phyloP scores from a whole-genome alignment of 805 yeast genomes.

The Zygotorulaspora florentina region DNA sequence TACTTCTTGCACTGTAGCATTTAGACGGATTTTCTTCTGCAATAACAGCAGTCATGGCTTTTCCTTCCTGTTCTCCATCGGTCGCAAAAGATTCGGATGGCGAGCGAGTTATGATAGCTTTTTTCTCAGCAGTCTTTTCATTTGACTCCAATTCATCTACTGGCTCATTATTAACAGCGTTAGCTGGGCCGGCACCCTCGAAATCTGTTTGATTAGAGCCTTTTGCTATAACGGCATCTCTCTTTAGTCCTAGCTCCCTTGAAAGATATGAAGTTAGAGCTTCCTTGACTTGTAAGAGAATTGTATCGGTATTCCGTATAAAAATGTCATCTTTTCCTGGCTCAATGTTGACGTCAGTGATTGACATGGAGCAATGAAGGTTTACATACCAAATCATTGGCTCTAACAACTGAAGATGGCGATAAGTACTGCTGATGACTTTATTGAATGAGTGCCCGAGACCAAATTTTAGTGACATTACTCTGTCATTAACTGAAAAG shows the following conservation, averaged over 20 bases:
- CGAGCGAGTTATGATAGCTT: no score
- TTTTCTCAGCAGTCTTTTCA: neutral
- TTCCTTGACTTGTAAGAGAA: slow-evolving; percentile 19
- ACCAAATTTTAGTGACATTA: slow-evolving; percentile 27
- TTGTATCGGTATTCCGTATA: slow-evolving; percentile 21
- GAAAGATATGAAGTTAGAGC: slow-evolving; percentile 5
- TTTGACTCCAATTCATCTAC: neutral
- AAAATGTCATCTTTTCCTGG: slow-evolving; percentile 43
- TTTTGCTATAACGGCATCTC: neutral
- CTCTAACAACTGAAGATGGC: slow-evolving; percentile 18
- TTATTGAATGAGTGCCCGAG: slow-evolving; percentile 34
- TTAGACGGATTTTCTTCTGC: no score
- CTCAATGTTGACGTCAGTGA: slow-evolving; percentile 41
- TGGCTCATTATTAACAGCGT: no score
- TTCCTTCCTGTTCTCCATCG: no score
- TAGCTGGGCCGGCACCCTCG: neutral
- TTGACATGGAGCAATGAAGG: slow-evolving; percentile 20
- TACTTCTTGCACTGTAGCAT: no score
- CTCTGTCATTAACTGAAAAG: slow-evolving; percentile 37
- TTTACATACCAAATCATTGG: slow-evolving; percentile 39
- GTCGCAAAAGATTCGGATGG: no score
- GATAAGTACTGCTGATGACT: slow-evolving; percentile 26
- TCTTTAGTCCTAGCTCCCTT: neutral
- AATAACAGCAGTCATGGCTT: no score
- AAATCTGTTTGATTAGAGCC: neutral